These are phyloP conservation scores for Castanea sativa DNA, from an alignment of 306 rosid species.

Conservation along the genomic window DNA sequence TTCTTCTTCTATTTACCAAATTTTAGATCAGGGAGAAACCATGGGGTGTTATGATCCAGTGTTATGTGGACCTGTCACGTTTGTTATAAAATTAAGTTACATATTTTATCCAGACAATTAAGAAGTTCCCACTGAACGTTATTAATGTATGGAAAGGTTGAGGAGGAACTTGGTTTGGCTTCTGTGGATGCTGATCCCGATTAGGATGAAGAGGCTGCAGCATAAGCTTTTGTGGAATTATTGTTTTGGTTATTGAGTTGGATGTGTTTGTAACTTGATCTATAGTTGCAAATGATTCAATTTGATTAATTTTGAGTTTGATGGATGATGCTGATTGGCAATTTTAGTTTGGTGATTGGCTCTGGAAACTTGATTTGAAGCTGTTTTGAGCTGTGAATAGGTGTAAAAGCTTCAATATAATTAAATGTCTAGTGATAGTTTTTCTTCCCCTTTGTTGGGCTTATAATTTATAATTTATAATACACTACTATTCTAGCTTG, in stretches of 20 bases:
- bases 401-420: conserved; percentile 16
- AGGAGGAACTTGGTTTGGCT: conserved; percentile 50
- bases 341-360: no score
- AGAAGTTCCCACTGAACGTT: conserved; percentile 54
- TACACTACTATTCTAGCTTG: neutral
- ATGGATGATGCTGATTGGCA: conserved; percentile 3
- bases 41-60: no score
- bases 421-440: neutral
- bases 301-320: neutral
- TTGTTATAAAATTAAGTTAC: no score
- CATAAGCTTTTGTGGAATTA: conserved; percentile 3
- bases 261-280: neutral
- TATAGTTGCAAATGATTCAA: neutral
- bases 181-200: conserved; percentile 24
- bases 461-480: neutral
- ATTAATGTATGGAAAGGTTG: conserved; percentile 56
- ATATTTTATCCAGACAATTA: conserved; percentile 35
- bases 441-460: neutral
- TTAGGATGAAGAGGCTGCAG: conserved; percentile 29
- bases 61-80: no score
- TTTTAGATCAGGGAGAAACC: no score
- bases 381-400: neutral
- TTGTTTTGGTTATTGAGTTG: neutral
- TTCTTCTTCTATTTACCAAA: no score
- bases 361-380: conserved; percentile 3